Conservation (phyloP, 2,329 filamentous ascomycete species). For the Fusarium ramigenum region DNA sequence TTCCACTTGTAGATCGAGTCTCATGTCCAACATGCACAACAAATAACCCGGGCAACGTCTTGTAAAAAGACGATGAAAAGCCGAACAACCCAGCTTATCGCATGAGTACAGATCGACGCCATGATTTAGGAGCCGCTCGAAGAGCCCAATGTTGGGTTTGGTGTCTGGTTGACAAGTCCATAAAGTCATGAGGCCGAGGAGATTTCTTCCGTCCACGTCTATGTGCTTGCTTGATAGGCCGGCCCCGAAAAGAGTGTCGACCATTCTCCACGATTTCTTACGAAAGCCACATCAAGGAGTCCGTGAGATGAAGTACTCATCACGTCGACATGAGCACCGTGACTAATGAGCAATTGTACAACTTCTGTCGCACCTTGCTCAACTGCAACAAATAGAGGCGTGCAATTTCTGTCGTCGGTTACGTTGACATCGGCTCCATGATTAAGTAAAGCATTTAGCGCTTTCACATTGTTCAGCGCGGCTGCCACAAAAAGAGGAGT, state of each 20-base stretch:
- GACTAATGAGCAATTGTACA: not conserved
- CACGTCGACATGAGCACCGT: not conserved
- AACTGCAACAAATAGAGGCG: not conserved
- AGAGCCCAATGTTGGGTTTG: not conserved
- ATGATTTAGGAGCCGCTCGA: not conserved
- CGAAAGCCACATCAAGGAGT: not conserved
- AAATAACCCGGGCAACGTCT: not conserved
- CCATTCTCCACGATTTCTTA: not conserved
- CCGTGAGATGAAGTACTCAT: not conserved
- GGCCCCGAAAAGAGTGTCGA: not conserved
- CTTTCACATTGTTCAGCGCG: not conserved
- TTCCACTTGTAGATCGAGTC: not conserved
- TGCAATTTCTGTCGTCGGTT: not conserved
- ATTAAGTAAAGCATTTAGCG: not conserved
- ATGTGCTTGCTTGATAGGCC: not conserved
- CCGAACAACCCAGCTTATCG: rapidly evolving
- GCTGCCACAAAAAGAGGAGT: not conserved
- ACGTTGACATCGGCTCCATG: not conserved
- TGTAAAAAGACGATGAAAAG: not conserved
- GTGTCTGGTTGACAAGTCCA: not conserved
- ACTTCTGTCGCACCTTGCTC: not conserved
- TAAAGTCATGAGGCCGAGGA: not conserved
- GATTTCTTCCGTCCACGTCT: not conserved
- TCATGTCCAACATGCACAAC: not conserved
- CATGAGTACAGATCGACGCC: not conserved